Evolutionary conservation across 1,284 basidiomycete genomes (phyloP).

Genomic region (Crepidotus sp.): DNA sequence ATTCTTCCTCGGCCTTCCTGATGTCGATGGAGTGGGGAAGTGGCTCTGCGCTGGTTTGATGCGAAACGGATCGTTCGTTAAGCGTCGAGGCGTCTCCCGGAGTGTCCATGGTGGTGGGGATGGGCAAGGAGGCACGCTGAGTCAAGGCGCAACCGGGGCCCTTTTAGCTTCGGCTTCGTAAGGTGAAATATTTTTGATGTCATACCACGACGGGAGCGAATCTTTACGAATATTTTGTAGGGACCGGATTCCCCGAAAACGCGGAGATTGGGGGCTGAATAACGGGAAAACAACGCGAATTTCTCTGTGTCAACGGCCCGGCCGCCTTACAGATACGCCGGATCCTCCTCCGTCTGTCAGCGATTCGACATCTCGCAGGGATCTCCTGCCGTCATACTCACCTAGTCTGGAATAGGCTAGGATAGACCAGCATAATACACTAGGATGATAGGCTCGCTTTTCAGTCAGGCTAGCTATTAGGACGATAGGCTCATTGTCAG

Average conservation of each 20-base stretch:
- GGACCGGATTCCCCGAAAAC: too few relatives aligned
- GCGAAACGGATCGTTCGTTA: constrained; percentile 17
- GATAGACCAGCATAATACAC: too few relatives aligned
- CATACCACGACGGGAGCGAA: too few relatives aligned
- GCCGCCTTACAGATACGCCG: not conserved
- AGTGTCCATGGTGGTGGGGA: constrained; percentile 22
- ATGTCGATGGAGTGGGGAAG: constrained; percentile 32
- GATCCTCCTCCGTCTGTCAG: too few relatives aligned
- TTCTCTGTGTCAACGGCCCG: too few relatives aligned
- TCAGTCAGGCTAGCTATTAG: too few relatives aligned
- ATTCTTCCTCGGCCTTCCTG: constrained; percentile 39
- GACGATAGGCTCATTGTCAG: too few relatives aligned
- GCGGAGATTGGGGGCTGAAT: not conserved
- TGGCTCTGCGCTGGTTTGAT: not conserved
- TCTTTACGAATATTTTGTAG: not conserved
- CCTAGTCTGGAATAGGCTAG: too few relatives aligned
- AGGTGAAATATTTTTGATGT: not conserved
- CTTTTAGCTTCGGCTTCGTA: constrained; percentile 10
- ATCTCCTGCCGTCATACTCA: too few relatives aligned
- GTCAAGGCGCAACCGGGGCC: not conserved
- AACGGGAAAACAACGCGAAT: not conserved
- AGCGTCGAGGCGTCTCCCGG: constrained; percentile 26
- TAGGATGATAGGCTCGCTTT: too few relatives aligned
- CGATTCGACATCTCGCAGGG: too few relatives aligned
- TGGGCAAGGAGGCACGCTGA: not conserved